Evolutionary conservation across 352 stramenopile species (phyloP).

Genomic region (Peronospora tabacina): DNA sequence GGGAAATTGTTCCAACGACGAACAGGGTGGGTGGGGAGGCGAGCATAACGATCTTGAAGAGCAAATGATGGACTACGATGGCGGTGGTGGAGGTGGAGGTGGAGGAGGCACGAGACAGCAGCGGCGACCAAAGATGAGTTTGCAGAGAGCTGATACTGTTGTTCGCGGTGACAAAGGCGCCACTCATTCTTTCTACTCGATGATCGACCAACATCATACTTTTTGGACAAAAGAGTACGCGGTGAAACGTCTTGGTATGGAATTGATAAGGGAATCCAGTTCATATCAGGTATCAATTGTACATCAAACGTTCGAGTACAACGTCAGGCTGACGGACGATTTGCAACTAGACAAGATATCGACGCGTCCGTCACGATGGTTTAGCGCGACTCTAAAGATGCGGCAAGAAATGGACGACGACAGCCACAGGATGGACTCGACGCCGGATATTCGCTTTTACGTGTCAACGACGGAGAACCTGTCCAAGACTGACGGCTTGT

Average conservation of each 20-base stretch:
- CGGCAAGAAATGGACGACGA: constrained; percentile 66
- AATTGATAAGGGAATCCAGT: constrained; percentile 24
- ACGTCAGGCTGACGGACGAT: constrained; percentile 42
- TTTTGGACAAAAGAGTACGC: constrained; percentile 39
- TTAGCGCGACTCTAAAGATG: constrained; percentile 78
- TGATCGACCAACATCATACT: constrained; percentile 35
- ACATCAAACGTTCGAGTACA: constrained; percentile 54
- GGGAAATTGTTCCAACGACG: constrained; percentile 12
- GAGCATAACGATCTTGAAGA: constrained; percentile 1
- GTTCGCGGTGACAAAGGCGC: constrained; percentile 50
- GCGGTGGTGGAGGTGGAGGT: constrained; percentile 1
- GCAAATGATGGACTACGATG: neutral
- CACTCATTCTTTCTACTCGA: constrained; percentile 73
- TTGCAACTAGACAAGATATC: constrained; percentile 54
- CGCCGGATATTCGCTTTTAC: constrained; percentile 68
- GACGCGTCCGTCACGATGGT: constrained; percentile 60
- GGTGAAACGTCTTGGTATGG: constrained; percentile 36
- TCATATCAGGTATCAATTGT: constrained; percentile 65
- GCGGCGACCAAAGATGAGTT: constrained; percentile 17
- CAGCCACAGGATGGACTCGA: constrained; percentile 49
- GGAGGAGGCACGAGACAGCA: constrained; percentile 3
- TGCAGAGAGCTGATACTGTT: constrained; percentile 36
- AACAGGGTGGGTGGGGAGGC: constrained; percentile 12
- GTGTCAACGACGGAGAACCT: constrained; percentile 62
- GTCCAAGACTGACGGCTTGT: constrained; percentile 37